phyloP scores from a whole-genome alignment of 345 rosid genomes.

The Stellera chamaejasme region DNA sequence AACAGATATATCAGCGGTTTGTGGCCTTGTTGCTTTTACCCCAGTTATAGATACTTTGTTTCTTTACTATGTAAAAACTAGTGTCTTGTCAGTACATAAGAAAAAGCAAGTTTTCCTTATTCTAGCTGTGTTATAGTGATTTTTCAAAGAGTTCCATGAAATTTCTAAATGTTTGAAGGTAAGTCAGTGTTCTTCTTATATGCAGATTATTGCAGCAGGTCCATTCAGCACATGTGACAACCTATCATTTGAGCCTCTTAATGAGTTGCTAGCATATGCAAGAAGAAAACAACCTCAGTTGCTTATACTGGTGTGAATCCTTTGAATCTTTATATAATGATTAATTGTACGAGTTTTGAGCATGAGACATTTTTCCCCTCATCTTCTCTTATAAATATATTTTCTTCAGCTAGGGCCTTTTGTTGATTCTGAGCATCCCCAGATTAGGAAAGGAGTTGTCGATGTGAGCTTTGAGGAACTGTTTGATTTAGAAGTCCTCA shows the following conservation, averaged over 20 bases:
- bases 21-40: slow-evolving; percentile 21
- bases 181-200: slow-evolving; percentile 8
- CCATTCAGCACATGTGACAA: slow-evolving; percentile 85
- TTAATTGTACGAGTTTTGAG: too few relatives aligned
- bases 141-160: slow-evolving; percentile 1
- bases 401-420: slow-evolving; percentile 82
- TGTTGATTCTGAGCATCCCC: slow-evolving; percentile 86
- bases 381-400: slow-evolving; percentile 1
- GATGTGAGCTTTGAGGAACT: slow-evolving; percentile 56
- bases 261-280: slow-evolving; percentile 76
- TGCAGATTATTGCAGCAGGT: slow-evolving; percentile 81
- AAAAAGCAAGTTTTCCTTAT: not conserved
- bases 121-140: not conserved
- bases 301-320: slow-evolving; percentile 55
- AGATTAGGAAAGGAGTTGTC: slow-evolving; percentile 56
- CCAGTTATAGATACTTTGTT: slow-evolving; percentile 4
- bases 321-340: not conserved
- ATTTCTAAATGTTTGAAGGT: slow-evolving; percentile 6
- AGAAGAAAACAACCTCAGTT: slow-evolving; percentile 72
- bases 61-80: too few relatives aligned
- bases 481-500: slow-evolving; percentile 52
- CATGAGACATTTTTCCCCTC: too few relatives aligned
- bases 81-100: too few relatives aligned
- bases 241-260: slow-evolving; percentile 79
- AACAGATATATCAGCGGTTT: slow-evolving; percentile 57